Base-by-base conservation (phyloP, 2,329 filamentous ascomycete species). In the Cladosporium austrohemisphaericum region DNA sequence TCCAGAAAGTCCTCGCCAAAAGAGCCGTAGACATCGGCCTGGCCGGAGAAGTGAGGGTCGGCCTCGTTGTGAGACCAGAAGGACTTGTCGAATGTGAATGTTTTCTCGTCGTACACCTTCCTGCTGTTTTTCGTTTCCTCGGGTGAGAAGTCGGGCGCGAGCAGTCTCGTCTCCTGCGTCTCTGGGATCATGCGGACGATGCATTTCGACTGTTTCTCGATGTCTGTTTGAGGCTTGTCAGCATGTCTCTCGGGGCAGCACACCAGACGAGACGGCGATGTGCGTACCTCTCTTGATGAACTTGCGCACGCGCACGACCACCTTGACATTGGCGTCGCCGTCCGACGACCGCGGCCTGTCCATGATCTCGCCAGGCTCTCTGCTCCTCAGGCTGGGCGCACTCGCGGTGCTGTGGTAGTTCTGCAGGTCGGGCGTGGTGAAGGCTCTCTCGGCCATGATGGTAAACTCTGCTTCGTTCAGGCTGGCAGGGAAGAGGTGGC, bases 1-100 rank as follows among this genome's bases (percentile, higher is more conserved):
- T 98, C 93, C 55, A 98, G 79, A 59, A 98, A 97, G 65, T 97
- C 93, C 68, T 96, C 90, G 49, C 93, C 93, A 19, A 98, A 79
- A 52, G 86, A 86, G 63, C 93, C 88, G 76, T 98, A 97, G 49
- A 98, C 86, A 62, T 96, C 88, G 61, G 90, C 88, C 67, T 98
- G 93, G 53, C 85, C 80, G 3, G 93, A 91, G 66, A 96, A 98
- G 71, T 96, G 88, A 25, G 81, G 74, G 64, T 95, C 90, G 20
- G 75, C 68, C 49, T 78, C 78, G 66, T 92, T 75, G 70, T 96
- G 90, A 52, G 92, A 97, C 91, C 93, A 98, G 72, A 97, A 98
- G 0, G 91, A 97, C 66, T 90, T 95, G 74, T 98, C 93, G 66
- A 98, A 98, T 2, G 88, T 91, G 64, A 98, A 98, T 0, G 77